These are phyloP conservation scores for Leccinum fibrillosum DNA, from an alignment of 768 basidiomycete genomes.

Conservation along the genomic window DNA sequence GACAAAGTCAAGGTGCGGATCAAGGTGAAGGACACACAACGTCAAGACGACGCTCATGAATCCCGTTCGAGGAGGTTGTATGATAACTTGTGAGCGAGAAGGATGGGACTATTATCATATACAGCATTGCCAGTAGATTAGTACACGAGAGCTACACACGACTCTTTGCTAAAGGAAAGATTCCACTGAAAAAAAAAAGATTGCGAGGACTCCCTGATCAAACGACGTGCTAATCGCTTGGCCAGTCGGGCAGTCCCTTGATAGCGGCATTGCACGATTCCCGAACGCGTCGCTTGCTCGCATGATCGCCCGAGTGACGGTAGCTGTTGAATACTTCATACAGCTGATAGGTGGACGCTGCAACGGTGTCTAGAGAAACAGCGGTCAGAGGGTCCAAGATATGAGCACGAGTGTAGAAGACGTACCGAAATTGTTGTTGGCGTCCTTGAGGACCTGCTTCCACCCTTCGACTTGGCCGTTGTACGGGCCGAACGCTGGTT, in stretches of 20 bases:
- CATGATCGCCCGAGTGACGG: constrained; percentile 66
- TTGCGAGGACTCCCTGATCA: not conserved
- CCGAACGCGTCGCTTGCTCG: constrained; percentile 72
- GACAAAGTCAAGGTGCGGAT: constrained; percentile 92
- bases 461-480: constrained; percentile 53
- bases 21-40: constrained; percentile 87
- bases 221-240: constrained; percentile 30
- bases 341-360: constrained; percentile 73
- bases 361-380: constrained; percentile 39
- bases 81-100: not conserved
- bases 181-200: not conserved
- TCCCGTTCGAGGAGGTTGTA: constrained; percentile 52
- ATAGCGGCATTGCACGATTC: constrained; percentile 79
- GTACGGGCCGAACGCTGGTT: constrained; percentile 39
- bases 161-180: not conserved
- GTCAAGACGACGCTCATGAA: constrained; percentile 79
- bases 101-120: not conserved
- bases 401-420: not conserved
- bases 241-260: constrained; percentile 72
- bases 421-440: constrained; percentile 50
- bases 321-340: constrained; percentile 71
- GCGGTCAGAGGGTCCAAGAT: not conserved
- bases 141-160: constrained; percentile 1
- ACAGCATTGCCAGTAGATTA: constrained; percentile 6
- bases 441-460: constrained; percentile 58